phyloP scores from a whole-genome alignment of 352 stramenopile genomes.

The Pythium aphanidermatum region DNA sequence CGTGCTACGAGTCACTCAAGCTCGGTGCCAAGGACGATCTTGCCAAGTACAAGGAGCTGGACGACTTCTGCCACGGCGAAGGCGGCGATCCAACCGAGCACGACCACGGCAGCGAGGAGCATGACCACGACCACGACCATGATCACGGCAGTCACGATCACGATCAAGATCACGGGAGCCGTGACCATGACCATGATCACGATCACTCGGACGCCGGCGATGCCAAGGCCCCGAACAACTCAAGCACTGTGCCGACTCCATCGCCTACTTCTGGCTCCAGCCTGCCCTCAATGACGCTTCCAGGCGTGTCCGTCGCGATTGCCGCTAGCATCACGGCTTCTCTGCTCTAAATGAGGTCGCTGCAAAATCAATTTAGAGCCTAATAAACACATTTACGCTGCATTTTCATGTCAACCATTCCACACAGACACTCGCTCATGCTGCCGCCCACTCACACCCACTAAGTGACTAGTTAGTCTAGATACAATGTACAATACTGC shows the following conservation, averaged over 20 bases:
- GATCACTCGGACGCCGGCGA: not conserved
- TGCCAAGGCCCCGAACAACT: not conserved
- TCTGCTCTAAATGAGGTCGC: no score
- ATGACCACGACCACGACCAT: conserved; percentile 2
- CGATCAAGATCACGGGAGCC: not conserved
- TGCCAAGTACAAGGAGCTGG: conserved; percentile 32
- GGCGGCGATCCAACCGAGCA: conserved; percentile 28
- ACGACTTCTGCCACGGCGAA: conserved; percentile 41
- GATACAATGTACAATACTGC: no score
- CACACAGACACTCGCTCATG: no score
- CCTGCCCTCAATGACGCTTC: not conserved
- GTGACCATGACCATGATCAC: not conserved
- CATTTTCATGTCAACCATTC: no score
- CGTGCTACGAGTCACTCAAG: conserved; percentile 33
- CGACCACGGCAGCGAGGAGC: not conserved
- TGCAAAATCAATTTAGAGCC: no score
- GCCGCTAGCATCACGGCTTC: not conserved
- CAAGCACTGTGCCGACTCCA: conserved; percentile 3
- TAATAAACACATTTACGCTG: no score
- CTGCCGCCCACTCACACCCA: no score
- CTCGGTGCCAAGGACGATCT: conserved; percentile 28
- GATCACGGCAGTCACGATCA: not conserved
- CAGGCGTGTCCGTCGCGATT: not conserved
- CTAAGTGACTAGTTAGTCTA: no score
- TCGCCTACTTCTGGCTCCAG: not conserved